Evolutionary conservation across 2,329 filamentous ascomycete genomes (phyloP).

Genomic region (Xylariaceae sp.): DNA sequence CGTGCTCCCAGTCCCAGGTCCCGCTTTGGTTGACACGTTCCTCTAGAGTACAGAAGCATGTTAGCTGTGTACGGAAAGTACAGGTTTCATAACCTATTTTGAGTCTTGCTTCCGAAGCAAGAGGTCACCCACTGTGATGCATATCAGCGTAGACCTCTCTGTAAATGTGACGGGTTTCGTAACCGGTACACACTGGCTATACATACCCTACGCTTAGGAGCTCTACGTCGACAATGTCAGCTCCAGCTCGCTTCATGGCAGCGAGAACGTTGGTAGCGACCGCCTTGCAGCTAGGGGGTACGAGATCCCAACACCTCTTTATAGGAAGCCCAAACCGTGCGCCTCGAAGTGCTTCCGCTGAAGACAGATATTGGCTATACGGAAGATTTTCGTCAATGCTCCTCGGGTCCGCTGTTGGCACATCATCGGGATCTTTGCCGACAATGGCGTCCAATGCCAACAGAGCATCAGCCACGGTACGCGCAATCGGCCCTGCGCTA

Average conservation of each 20-base stretch:
- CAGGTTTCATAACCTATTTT: too few species aligned
- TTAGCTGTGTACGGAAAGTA: too few species aligned
- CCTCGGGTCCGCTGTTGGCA: slow-evolving; percentile 56
- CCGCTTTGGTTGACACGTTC: slow-evolving; percentile 2
- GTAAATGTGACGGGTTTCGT: too few species aligned
- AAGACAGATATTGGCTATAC: slow-evolving; percentile 55
- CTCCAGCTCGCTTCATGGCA: slow-evolving; percentile 1
- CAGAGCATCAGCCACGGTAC: slow-evolving; percentile 38
- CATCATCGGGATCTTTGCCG: slow-evolving; percentile 64
- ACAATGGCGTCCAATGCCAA: slow-evolving; percentile 66
- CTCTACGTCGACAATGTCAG: slow-evolving; percentile 1
- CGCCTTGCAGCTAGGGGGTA: slow-evolving; percentile 1
- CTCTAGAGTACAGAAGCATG: neutral
- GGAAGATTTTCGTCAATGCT: slow-evolving; percentile 44
- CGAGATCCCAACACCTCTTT: slow-evolving; percentile 60
- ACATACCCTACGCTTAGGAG: slow-evolving; percentile 1
- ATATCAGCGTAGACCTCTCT: too few species aligned
- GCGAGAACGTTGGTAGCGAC: neutral
- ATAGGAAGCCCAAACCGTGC: slow-evolving; percentile 69
- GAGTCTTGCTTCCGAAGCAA: too few species aligned
- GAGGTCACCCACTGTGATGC: too few species aligned
- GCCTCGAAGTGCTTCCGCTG: slow-evolving; percentile 51
- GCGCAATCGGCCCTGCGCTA: slow-evolving; percentile 3
- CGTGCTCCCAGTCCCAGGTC: slow-evolving; percentile 4
- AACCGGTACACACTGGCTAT: too few species aligned